Base-by-base conservation (phyloP, 2,329 filamentous ascomycete species). In the Ambrosiella beaveri region DNA sequence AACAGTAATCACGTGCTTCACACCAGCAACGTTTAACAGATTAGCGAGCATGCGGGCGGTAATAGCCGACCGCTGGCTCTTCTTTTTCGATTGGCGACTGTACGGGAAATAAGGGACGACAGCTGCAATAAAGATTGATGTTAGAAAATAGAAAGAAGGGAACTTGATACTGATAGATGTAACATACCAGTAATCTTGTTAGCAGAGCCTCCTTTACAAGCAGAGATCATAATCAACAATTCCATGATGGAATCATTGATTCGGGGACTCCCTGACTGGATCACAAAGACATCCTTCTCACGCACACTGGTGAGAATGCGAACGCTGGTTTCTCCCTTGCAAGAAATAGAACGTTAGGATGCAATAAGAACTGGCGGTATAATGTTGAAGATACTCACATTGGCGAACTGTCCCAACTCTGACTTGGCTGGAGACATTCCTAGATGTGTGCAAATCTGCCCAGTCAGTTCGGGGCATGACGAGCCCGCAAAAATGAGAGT, bases 181-280 rank as follows among this genome's bases (percentile, higher is more conserved):
- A 62, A 71, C 79, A 65, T 76, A 95, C 91, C 91, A 65, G 91
- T 97, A 68, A 97, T 86, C 66, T 93, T 95, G 75, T 90, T 95
- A 62, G 93, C 88, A 57, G 93, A 97, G 64, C 91, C 93, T 67
- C 93, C 90, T 72, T 96, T 97, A 79, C 93, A 98, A 64, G 93
- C 93, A 63, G 88, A 93, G 66, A 97, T 96, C 88, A 98, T 95
- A 71, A 98, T 97, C 68, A 98, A 80, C 68, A 98, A 79, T 77
- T 98, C 93, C 89, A 98, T 96, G 68, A 98, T 89, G 67, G 88
- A 94, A 73, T 98, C 93, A 71, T 98, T 98, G 77, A 96, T 95
- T 73, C 86, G 88, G 68, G 82, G 79, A 73, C 93, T 96, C 63
- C 93, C 93, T 62, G 91, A 97, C 75, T 98, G 93, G 61, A 98